Base-by-base conservation (phyloP, 1,284 basidiomycete genomes). In the Apiotrichum gamsii region DNA sequence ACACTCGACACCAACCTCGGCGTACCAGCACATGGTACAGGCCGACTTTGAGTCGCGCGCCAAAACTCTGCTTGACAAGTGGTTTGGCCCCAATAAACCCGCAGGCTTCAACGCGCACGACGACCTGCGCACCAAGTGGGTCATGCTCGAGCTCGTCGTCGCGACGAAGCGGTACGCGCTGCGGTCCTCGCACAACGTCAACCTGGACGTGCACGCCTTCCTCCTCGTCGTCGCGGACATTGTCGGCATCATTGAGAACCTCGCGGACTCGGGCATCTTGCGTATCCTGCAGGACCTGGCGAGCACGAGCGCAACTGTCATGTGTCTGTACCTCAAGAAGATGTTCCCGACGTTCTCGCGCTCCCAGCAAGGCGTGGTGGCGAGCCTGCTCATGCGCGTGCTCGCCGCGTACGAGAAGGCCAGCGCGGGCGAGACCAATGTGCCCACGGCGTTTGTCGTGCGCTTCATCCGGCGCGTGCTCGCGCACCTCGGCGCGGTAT, bases 401-500 rank as follows among this genome's bases (percentile, higher is more conserved):
- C 29, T 62, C 3, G 29, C 29, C 3, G 39, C 46, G 11, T 51
- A 62, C 43, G 42, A 40, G 8, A 31, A 39, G 13, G 53, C 51
- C 2, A 37, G 51, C 1, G 45, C 36, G n/a, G 49, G 24, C 11
- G 56, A 58, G 35, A 33, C 37, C 10, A 47, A 55, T 14, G 46
- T 48, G 3, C 55, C 60, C 3, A 49, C 53, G 5, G 58, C 60
- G 8, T 59, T 56, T 28, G 60, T 59, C 13, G 58, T 53, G 0
- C 51, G 60, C 13, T 60, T 57, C 45, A 45, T 57, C 16, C 48
- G 51, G 10, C 43, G 60, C 15, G 54, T 58, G 1, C 47, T 60
- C 10, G 43, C 49, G 9, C 54, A 45, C 5, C 54, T 62, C 19
- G 54, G 60, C 3, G 43, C 35, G 11, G 59, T 53, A 25, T 60